Conservation (phyloP, 148 eudicot genomes). For the Vaccinium myrtillus region DNA sequence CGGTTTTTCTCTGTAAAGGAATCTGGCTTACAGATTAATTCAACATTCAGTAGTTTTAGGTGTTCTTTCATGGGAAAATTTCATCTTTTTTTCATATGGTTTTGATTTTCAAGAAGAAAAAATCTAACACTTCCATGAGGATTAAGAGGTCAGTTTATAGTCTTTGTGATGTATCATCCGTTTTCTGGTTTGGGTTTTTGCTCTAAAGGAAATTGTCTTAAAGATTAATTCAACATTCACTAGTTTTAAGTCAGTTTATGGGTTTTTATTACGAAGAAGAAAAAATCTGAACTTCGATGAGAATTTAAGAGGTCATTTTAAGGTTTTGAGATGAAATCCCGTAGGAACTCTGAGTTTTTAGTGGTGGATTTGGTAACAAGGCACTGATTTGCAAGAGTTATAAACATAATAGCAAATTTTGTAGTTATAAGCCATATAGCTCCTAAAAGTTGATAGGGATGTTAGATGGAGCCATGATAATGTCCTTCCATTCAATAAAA, state of each 20-base stretch:
- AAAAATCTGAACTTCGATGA: background rate
- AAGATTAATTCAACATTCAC: background rate
- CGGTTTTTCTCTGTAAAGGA: background rate
- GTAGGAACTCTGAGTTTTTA: background rate
- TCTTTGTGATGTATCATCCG: background rate
- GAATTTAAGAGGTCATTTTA: background rate
- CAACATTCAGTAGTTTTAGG: background rate
- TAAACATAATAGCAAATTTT: background rate
- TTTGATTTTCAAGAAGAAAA: background rate
- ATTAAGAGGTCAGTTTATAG: background rate
- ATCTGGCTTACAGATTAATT: background rate
- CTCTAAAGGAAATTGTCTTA: background rate
- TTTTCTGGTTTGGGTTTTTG: background rate
- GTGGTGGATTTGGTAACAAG: background rate
- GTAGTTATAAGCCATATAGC: background rate
- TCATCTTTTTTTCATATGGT: background rate
- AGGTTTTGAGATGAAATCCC: background rate
- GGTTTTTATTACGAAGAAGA: background rate
- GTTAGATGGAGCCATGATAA: slow-evolving; percentile 27
- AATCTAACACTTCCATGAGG: background rate
- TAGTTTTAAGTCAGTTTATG: background rate
- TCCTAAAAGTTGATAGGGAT: slow-evolving; percentile 11
- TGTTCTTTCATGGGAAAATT: background rate
- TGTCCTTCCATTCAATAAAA: slow-evolving; percentile 30
- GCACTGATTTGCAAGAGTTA: background rate